These are phyloP conservation scores for Sporothrix sp. DNA, from an alignment of 2,329 filamentous ascomycete genomes.

Conservation along the genomic window DNA sequence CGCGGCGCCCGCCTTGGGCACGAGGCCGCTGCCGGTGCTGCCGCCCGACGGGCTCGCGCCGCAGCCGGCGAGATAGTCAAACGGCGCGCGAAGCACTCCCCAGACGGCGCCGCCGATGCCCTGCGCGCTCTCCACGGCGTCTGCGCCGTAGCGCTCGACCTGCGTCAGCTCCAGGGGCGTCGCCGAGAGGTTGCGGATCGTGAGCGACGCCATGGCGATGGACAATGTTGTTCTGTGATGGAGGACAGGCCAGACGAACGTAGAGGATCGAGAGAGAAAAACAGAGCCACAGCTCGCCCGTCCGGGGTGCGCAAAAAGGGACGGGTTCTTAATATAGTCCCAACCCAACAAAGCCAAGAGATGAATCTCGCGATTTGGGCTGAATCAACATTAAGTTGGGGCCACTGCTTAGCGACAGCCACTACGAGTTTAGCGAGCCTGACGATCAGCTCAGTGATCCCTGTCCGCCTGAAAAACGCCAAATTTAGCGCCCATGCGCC, in stretches of 20 bases:
- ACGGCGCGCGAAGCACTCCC: constrained; percentile 5
- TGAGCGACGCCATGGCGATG: constrained; percentile 45
- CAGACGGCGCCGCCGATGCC: constrained; percentile 36
- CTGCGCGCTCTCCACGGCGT: constrained; percentile 30
- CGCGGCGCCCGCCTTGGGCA: constrained; percentile 4
- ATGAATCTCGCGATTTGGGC: background rate
- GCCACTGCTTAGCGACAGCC: background rate
- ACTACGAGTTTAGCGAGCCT: background rate
- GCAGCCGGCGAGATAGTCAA: constrained; percentile 20
- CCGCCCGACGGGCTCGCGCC: background rate
- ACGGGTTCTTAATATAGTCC: too few relatives aligned
- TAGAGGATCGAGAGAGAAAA: background rate
- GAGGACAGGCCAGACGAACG: background rate
- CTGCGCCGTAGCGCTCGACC: constrained; percentile 61
- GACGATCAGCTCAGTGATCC: background rate
- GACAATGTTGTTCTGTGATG: background rate
- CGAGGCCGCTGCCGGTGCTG: constrained; percentile 16
- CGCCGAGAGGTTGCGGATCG: constrained; percentile 72
- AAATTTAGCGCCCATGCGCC: background rate
- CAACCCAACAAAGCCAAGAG: too few relatives aligned
- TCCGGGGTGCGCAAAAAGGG: background rate
- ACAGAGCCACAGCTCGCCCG: background rate
- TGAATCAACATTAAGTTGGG: too few relatives aligned
- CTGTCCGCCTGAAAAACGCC: background rate
- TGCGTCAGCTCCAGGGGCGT: constrained; percentile 60